These are phyloP conservation scores for Zymoseptoria tritici DNA, from an alignment of 2,329 filamentous ascomycete genomes.

Conservation along the genomic window DNA sequence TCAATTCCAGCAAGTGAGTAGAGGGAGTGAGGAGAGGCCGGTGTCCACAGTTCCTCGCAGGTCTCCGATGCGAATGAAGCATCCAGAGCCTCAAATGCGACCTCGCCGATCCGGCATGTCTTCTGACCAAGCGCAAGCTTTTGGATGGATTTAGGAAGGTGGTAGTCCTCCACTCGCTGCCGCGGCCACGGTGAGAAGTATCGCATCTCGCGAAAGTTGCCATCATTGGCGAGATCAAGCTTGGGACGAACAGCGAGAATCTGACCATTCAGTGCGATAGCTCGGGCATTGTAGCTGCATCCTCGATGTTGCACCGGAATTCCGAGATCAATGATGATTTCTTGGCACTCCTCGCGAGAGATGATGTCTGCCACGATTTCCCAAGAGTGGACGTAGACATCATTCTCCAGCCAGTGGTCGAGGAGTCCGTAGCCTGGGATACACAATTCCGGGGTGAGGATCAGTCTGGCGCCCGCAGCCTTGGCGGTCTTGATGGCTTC, in stretches of 20 bases:
- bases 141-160: conserved; percentile 53
- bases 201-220: conserved; percentile 45
- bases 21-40: conserved; percentile 49
- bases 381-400: conserved; percentile 41
- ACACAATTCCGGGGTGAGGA: conserved; percentile 43
- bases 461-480: conserved; percentile 52
- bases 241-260: conserved; percentile 68
- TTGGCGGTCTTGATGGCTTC: conserved; percentile 56
- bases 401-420: conserved; percentile 52
- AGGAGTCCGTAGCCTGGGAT: conserved; percentile 59
- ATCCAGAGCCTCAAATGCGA: conserved; percentile 54
- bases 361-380: conserved; percentile 58
- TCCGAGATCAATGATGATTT: conserved; percentile 53
- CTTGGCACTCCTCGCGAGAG: conserved; percentile 51
- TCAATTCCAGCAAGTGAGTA: conserved; percentile 62
- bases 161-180: conserved; percentile 56
- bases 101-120: conserved; percentile 61
- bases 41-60: conserved; percentile 62
- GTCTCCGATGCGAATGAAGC: conserved; percentile 58
- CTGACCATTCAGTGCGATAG: conserved; percentile 58
- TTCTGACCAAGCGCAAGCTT: conserved; percentile 46
- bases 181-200: conserved; percentile 59
- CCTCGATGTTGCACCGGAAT: conserved; percentile 55
- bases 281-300: conserved; percentile 57
- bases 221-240: conserved; percentile 63